Conservation (phyloP, 2,329 filamentous ascomycete genomes). For the Alternaria panax region DNA sequence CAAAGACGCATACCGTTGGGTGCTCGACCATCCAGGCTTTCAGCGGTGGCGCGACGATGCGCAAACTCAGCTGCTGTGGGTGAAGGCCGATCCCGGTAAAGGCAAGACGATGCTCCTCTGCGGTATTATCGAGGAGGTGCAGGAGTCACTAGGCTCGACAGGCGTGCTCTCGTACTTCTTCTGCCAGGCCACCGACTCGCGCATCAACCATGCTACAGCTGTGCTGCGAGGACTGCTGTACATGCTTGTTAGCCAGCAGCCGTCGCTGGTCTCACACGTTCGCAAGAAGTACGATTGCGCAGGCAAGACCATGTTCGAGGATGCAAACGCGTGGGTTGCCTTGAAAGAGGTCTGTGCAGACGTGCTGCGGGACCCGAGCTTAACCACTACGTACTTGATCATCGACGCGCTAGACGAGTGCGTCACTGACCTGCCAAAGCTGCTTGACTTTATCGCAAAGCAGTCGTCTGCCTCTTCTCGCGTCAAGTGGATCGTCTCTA, state of each 20-base stretch:
- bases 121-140: slow-evolving; percentile 35
- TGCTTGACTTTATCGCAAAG: neutral
- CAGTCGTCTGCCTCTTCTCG: no score
- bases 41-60: slow-evolving; percentile 24
- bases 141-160: neutral
- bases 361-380: neutral
- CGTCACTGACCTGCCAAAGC: neutral
- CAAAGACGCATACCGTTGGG: slow-evolving; percentile 12
- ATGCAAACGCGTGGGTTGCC: slow-evolving; percentile 17
- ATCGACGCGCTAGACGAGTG: neutral
- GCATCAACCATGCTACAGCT: slow-evolving; percentile 49
- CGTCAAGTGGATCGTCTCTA: no score
- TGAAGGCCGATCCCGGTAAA: slow-evolving; percentile 33
- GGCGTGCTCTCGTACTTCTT: slow-evolving; percentile 25
- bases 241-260: slow-evolving; percentile 44
- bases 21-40: slow-evolving; percentile 24
- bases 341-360: neutral
- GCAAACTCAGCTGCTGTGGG: slow-evolving; percentile 37
- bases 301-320: slow-evolving; percentile 11
- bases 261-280: slow-evolving; percentile 7
- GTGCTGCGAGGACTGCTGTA: slow-evolving; percentile 57
- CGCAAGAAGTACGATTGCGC: slow-evolving; percentile 10
- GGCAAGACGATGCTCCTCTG: slow-evolving; percentile 52
- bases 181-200: slow-evolving; percentile 52
- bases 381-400: neutral